Percentiles rank a stretch among this genome's conserved stretches.
These are phyloP conservation scores for Scytalidium sp. DNA, from an alignment of 2,329 filamentous ascomycete species.

Conservation along the genomic window DNA sequence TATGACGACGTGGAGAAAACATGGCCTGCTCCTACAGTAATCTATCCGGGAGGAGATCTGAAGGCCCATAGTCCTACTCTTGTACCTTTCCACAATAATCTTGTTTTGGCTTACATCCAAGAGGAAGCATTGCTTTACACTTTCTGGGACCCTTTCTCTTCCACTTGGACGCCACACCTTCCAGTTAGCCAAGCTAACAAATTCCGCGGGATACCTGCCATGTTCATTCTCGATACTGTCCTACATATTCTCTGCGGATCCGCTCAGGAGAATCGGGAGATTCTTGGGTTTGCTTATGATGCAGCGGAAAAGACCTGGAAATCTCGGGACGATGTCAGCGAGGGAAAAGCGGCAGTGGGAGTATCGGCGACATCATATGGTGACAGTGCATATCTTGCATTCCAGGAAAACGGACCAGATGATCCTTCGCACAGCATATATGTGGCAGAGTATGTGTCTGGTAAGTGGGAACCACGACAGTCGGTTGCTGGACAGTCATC, in stretches of 20 bases:
- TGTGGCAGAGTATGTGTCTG: constrained; percentile 19
- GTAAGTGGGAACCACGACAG: constrained; percentile 18
- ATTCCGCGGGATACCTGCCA: constrained; percentile 25
- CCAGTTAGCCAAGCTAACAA: constrained; percentile 23
- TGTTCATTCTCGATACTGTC: constrained; percentile 29
- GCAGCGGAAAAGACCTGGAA: constrained; percentile 26
- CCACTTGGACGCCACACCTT: constrained; percentile 16
- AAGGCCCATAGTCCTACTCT: constrained; percentile 25
- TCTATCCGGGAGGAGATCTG: constrained; percentile 20
- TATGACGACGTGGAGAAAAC: constrained; percentile 27
- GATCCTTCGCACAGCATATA: constrained; percentile 17
- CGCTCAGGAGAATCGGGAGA: constrained; percentile 22
- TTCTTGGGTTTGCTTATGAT: constrained; percentile 29
- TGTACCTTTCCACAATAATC: constrained; percentile 32
- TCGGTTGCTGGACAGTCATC: constrained; percentile 16
- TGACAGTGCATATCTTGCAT: constrained; percentile 27
- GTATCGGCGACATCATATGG: constrained; percentile 33
- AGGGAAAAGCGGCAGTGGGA: constrained; percentile 29
- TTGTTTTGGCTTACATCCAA: constrained; percentile 29
- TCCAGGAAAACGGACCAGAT: constrained; percentile 19
- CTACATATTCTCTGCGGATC: constrained; percentile 30
- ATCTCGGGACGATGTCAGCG: constrained; percentile 28
- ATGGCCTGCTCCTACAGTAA: constrained; percentile 22
- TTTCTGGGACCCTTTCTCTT: constrained; percentile 20
- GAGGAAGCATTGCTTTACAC: constrained; percentile 25